Conservation (phyloP, 2,329 filamentous ascomycete genomes). For the Orbilia javanica region DNA sequence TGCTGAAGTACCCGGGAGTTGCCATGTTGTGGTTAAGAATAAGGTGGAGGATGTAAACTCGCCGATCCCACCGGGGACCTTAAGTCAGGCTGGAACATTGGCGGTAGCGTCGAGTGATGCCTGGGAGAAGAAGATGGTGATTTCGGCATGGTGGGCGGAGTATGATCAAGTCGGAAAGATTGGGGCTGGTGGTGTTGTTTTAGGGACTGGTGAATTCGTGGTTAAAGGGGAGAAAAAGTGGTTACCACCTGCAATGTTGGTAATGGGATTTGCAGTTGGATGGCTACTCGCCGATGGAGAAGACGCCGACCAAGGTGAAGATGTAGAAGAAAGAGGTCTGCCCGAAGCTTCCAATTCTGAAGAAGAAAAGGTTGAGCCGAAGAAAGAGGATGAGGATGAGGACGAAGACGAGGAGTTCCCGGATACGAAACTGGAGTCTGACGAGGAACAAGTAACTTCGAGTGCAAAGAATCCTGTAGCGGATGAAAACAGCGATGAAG, state of each 20-base stretch:
- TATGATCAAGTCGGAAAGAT: constrained; percentile 90
- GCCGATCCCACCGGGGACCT: constrained; percentile 88
- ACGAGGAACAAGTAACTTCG: constrained; percentile 60
- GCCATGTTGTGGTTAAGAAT: constrained; percentile 91
- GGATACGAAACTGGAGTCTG: constrained; percentile 64
- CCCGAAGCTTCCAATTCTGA: constrained; percentile 17
- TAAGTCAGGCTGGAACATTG: constrained; percentile 88
- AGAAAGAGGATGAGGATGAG: constrained; percentile 61
- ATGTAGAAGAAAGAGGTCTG: constrained; percentile 6
- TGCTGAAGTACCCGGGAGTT: constrained; percentile 86
- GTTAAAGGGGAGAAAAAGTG: constrained; percentile 91
- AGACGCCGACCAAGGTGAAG: not conserved
- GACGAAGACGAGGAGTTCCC: constrained; percentile 65
- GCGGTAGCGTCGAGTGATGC: constrained; percentile 87
- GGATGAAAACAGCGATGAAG: constrained; percentile 60
- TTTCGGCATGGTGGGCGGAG: constrained; percentile 96
- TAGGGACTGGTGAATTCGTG: constrained; percentile 82
- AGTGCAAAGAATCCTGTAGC: constrained; percentile 34
- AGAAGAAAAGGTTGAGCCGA: constrained; percentile 4
- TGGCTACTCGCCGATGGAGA: constrained; percentile 65
- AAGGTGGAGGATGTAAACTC: constrained; percentile 80
- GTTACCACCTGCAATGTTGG: constrained; percentile 84
- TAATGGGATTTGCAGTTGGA: constrained; percentile 87
- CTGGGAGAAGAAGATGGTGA: constrained; percentile 96
- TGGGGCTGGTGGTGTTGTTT: constrained; percentile 82